Conservation (phyloP, 2,329 filamentous ascomycete species). For the Ophioceras dolichostomum region DNA sequence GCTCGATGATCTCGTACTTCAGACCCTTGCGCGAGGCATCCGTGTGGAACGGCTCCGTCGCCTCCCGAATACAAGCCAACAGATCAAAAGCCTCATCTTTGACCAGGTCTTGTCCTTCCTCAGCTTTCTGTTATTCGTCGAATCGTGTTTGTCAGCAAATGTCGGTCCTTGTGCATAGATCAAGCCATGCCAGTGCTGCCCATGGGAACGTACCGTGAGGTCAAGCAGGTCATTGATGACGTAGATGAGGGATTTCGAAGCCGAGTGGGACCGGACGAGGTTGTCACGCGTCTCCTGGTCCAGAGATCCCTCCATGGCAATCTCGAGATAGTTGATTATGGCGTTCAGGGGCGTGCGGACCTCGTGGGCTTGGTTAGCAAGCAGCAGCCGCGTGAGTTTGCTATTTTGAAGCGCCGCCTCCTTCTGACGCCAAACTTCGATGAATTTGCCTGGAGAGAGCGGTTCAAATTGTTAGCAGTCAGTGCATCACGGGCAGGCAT, state of each 20-base stretch:
- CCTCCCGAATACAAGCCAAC: conserved; percentile 58
- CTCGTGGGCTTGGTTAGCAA: conserved; percentile 86
- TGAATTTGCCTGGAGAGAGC: conserved; percentile 48
- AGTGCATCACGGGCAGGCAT: no score
- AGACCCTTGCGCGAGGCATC: conserved; percentile 70
- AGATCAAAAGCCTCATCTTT: conserved; percentile 76
- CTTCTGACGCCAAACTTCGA: conserved; percentile 87
- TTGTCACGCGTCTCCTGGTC: conserved; percentile 80
- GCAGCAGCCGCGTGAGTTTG: conserved; percentile 62
- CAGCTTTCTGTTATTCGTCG: no score
- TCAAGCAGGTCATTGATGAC: conserved; percentile 89
- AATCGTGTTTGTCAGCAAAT: no score
- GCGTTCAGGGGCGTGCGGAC: conserved; percentile 84
- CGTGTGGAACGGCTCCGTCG: conserved; percentile 58
- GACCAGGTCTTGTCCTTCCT: conserved; percentile 66
- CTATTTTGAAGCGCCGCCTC: conserved; percentile 74
- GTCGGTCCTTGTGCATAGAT: no score
- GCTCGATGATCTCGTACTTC: conserved; percentile 52
- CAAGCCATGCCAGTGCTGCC: no score
- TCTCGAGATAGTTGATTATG: conserved; percentile 90
- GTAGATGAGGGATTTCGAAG: conserved; percentile 84
- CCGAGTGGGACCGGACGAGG: conserved; percentile 72
- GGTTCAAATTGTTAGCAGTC: not conserved
- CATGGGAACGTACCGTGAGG: no score
- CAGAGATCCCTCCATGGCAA: conserved; percentile 69